Evolutionary conservation across 2,329 filamentous ascomycete species (phyloP).

Genomic region (Aspergillus glaucus): DNA sequence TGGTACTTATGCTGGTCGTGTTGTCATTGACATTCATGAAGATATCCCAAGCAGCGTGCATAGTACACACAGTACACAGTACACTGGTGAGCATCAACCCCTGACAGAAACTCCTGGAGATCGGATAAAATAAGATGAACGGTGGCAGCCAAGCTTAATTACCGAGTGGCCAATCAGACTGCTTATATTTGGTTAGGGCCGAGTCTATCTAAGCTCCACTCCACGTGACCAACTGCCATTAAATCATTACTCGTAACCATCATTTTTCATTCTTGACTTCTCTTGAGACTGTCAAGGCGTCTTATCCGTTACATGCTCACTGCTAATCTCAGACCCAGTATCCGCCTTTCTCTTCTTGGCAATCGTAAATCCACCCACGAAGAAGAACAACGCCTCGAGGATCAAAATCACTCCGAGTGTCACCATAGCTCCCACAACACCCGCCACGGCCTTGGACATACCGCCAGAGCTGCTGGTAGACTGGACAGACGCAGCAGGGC

Average conservation of each 20-base stretch:
- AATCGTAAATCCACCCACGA: slow-evolving; percentile 54
- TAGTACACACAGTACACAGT: slow-evolving; percentile 2
- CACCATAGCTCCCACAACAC: slow-evolving; percentile 70
- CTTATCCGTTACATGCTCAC: background rate
- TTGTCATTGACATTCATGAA: no score
- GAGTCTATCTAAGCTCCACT: no score
- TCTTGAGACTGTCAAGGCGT: background rate
- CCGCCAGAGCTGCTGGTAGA: slow-evolving; percentile 32
- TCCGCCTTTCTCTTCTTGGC: slow-evolving; percentile 44
- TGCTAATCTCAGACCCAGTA: background rate
- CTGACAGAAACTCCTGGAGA: background rate
- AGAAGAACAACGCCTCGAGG: slow-evolving; percentile 47
- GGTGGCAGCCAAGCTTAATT: no score
- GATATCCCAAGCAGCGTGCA: no score
- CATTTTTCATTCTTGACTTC: background rate
- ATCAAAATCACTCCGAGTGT: slow-evolving; percentile 59
- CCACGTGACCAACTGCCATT: background rate
- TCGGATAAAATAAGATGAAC: no score
- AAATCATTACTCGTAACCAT: background rate
- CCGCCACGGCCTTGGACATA: slow-evolving; percentile 66
- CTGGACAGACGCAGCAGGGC: slow-evolving; percentile 45
- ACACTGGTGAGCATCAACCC: background rate
- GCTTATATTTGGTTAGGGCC: no score
- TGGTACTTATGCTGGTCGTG: no score
- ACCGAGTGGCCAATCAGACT: no score